Conservation (phyloP, 139 green algal genomes). For the Chlorella sp. region DNA sequence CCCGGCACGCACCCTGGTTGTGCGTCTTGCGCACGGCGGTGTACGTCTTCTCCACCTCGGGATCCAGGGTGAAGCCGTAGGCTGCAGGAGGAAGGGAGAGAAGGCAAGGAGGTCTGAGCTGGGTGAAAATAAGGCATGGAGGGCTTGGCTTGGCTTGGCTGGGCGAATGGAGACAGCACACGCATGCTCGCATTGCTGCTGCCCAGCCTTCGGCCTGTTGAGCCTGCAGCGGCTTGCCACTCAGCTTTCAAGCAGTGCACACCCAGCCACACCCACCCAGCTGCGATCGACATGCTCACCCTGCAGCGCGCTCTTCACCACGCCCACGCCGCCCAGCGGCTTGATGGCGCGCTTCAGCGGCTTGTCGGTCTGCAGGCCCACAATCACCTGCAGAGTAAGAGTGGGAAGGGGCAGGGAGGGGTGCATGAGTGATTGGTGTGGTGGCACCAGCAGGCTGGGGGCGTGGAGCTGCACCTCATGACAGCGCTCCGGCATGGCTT, state of each 20-base stretch:
- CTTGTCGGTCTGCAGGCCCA: constrained; percentile 74
- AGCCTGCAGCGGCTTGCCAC: too few relatives aligned
- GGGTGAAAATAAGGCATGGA: too few relatives aligned
- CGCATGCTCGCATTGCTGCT: too few relatives aligned
- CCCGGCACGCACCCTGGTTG: constrained; percentile 51
- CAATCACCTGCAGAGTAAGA: constrained; percentile 37
- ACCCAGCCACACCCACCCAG: neutral
- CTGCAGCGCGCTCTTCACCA: constrained; percentile 74
- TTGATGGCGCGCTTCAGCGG: constrained; percentile 82
- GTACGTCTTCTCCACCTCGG: constrained; percentile 53
- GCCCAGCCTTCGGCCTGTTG: too few relatives aligned
- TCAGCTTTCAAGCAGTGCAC: neutral
- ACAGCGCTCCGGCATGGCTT: too few relatives aligned
- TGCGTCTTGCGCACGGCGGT: constrained; percentile 74
- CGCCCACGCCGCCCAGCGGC: constrained; percentile 70
- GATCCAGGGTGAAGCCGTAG: constrained; percentile 49
- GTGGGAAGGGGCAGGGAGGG: neutral
- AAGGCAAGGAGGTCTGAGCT: too few relatives aligned
- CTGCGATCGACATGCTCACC: too few relatives aligned
- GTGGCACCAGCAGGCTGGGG: neutral
- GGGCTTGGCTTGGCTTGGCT: too few relatives aligned
- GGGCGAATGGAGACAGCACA: too few relatives aligned
- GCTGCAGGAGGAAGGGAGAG: neutral
- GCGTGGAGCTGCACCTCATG: too few relatives aligned
- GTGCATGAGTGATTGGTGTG: too few relatives aligned